phyloP scores from a whole-genome alignment of 768 basidiomycete genomes.

The Tulasnella sp. region DNA sequence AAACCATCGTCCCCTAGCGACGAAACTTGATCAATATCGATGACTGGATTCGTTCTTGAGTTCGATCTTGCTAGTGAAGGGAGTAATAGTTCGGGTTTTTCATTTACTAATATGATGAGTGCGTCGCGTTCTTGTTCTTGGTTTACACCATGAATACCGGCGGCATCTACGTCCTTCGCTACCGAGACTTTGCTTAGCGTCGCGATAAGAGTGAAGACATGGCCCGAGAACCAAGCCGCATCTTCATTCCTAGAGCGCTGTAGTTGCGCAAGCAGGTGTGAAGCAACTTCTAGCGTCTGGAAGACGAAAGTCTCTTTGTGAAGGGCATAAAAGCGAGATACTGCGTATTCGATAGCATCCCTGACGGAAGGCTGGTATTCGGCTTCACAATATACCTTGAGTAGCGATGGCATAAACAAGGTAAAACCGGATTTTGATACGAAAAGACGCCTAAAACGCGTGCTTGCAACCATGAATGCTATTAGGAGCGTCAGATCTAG shows the following conservation, averaged over 20 bases:
- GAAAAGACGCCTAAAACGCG: slow-evolving; percentile 64
- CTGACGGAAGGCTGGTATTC: slow-evolving; percentile 45
- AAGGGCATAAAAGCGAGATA: slow-evolving; percentile 57
- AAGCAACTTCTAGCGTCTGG: slow-evolving; percentile 52
- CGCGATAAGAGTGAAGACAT: slow-evolving; percentile 45
- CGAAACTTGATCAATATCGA: slow-evolving; percentile 31
- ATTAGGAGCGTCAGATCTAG: slow-evolving; percentile 10
- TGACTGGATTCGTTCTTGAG: background rate
- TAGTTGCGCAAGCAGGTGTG: slow-evolving; percentile 39
- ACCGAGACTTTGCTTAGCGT: slow-evolving; percentile 29
- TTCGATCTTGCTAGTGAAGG: background rate
- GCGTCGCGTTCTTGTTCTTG: slow-evolving; percentile 56
- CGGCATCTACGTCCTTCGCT: slow-evolving; percentile 39
- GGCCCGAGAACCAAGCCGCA: slow-evolving; percentile 39
- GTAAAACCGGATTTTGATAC: slow-evolving; percentile 57
- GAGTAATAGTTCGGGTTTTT: slow-evolving; percentile 58
- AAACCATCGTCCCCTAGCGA: slow-evolving; percentile 34
- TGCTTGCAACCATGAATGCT: slow-evolving; percentile 65
- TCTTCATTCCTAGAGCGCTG: slow-evolving; percentile 28
- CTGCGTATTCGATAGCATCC: slow-evolving; percentile 54
- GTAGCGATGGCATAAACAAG: slow-evolving; percentile 58
- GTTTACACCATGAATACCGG: slow-evolving; percentile 53
- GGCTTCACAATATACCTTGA: slow-evolving; percentile 57
- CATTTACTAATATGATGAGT: slow-evolving; percentile 53
- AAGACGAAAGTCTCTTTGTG: slow-evolving; percentile 64